Percentiles rank a stretch among this genome's conserved stretches.
Evolutionary conservation across 176 grass and related monocot genomes (phyloP).

Genomic region (Lolium rigidum): DNA sequence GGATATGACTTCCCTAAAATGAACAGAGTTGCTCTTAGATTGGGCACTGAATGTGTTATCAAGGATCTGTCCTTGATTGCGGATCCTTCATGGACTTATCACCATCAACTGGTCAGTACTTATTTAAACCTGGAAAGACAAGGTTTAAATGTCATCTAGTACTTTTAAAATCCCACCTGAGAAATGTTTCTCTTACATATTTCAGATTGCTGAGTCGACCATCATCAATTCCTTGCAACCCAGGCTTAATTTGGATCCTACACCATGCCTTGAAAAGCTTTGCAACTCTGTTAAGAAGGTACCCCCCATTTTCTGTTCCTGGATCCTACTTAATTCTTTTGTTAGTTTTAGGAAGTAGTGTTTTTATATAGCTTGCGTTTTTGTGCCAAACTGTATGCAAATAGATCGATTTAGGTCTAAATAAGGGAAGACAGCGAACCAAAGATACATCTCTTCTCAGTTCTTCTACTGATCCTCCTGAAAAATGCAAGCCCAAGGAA

Average conservation of each 20-base stretch:
- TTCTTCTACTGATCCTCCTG: slow-evolving; percentile 23
- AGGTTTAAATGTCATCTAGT: slow-evolving; percentile 15
- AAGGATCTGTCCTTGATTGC: slow-evolving; percentile 48
- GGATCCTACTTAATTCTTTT: slow-evolving; percentile 24
- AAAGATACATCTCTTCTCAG: slow-evolving; percentile 18
- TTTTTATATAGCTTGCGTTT: slow-evolving; percentile 3
- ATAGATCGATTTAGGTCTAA: slow-evolving; percentile 64
- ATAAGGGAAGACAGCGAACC: slow-evolving; percentile 21
- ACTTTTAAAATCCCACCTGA: slow-evolving; percentile 2
- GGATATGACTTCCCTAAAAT: slow-evolving; percentile 51
- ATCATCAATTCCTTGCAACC: slow-evolving; percentile 58
- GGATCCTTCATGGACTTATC: slow-evolving; percentile 61
- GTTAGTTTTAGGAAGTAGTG: neutral
- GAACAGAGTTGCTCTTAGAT: slow-evolving; percentile 56
- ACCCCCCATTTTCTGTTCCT: neutral
- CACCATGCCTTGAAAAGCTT: slow-evolving; percentile 50
- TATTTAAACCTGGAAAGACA: slow-evolving; percentile 9
- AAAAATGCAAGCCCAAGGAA: slow-evolving; percentile 38
- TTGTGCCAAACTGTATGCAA: slow-evolving; percentile 29
- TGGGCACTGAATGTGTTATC: slow-evolving; percentile 53
- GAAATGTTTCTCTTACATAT: slow-evolving; percentile 24
- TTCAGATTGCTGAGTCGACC: slow-evolving; percentile 52
- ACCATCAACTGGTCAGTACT: slow-evolving; percentile 52
- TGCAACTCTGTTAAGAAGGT: slow-evolving; percentile 56
- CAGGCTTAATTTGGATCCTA: slow-evolving; percentile 60